Percentiles rank a stretch among this genome's conserved stretches.
Evolutionary conservation across 345 rosid genomes (phyloP).

Genomic region (Salix exigua): DNA sequence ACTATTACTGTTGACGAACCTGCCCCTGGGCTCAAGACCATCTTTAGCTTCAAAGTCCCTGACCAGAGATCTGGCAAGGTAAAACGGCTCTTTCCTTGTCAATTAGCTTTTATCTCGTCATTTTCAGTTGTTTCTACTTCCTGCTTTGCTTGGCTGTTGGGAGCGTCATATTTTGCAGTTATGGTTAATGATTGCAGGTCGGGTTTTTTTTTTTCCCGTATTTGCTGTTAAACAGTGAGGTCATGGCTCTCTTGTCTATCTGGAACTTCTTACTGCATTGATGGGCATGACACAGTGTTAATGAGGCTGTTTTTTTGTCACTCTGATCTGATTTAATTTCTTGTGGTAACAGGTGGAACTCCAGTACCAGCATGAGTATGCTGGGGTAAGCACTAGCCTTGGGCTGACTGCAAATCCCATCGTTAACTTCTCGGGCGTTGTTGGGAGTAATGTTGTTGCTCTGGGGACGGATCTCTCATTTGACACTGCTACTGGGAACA

Average conservation of each 20-base stretch:
- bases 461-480: conserved; percentile 89
- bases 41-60: conserved; percentile 73
- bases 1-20: conserved; percentile 85
- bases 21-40: conserved; percentile 86
- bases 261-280: background rate
- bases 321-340: conserved; percentile 8
- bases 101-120: background rate
- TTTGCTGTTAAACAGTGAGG: background rate
- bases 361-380: conserved; percentile 85
- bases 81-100: conserved; percentile 1
- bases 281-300: background rate
- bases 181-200: background rate
- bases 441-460: conserved; percentile 57
- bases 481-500: conserved; percentile 68
- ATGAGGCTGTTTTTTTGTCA: background rate
- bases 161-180: background rate
- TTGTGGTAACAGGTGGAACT: conserved; percentile 60
- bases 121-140: background rate
- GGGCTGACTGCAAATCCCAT: conserved; percentile 80
- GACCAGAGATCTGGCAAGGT: conserved; percentile 98
- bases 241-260: background rate
- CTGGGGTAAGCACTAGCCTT: conserved; percentile 78
- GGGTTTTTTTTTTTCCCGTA: background rate
- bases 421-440: conserved; percentile 84
- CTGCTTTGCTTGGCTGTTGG: background rate